Evolutionary conservation across 805 yeast species (phyloP), one percentile per base, ranked within the genome.

Genomic region (Ogataea saltuana): DNA sequence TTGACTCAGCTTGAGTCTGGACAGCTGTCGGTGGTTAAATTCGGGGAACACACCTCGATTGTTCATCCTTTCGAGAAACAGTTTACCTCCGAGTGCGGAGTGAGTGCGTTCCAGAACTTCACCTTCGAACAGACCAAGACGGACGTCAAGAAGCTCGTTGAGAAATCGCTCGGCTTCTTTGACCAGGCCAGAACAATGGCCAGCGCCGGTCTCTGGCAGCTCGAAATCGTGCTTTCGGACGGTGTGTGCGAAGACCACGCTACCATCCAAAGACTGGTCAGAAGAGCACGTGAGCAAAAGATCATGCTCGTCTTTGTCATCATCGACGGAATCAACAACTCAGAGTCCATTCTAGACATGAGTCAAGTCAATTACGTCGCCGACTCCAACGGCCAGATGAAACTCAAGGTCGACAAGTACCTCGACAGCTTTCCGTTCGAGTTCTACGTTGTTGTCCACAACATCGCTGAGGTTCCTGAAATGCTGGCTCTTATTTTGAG

Each of bases 161-260:
- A 73, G 18, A 76, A 79, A 56, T 86, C 97, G 4, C 73, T 93
- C 45, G 74, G 75, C 41, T 76, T 88, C 27, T 91, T 93, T 63
- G 79, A 76, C 38, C 79, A 80, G 46, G 66, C 71, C n/a, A 63
- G 74, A 39, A 55, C 69, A 26, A 62, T 70, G 22, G 59, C 71
- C 0, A 67, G 64, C 51, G 58, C 70, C 30, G 96, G 88, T 48
- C 73, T 88, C 60, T 93, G 98, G 97, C 96, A 88, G 66, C 72
- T 93, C 51, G 88, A 95, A 63, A 88, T 93, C 44, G 85, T 93
- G 46, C 75, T 93, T 23, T 88, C 97, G 1, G 99, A 93, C 69
- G 99, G 99, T 67, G 88, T 93, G 36, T 89, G 97, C 61, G 99
- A 93, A 64, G 95, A 90, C 63, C 99, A 93, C 63, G 89, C 76